A percentile compares a stretch with the other conserved stretches of the same genome.
Evolutionary conservation across 139 green algal species (phyloP).

Genomic region (Micractinium sp.): DNA sequence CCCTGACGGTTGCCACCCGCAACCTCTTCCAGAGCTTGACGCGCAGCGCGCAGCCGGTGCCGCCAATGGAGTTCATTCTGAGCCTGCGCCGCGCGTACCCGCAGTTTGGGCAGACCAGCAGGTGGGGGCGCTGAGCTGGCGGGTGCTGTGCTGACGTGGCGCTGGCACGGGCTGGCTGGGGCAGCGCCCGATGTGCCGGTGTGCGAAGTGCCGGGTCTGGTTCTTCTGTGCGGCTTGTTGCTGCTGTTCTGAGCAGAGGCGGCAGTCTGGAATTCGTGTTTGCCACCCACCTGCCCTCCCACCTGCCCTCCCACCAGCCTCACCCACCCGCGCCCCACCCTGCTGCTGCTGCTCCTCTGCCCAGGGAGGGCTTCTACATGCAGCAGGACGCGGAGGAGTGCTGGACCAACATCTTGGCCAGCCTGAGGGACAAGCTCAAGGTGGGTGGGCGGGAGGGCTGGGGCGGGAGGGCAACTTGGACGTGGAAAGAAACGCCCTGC

Average conservation of each 20-base stretch:
- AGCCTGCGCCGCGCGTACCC: slow-evolving; percentile 86
- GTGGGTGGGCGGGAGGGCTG: neutral
- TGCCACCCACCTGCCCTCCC: too few species aligned
- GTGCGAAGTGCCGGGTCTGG: too few species aligned
- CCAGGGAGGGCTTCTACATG: slow-evolving; percentile 73
- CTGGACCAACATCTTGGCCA: slow-evolving; percentile 88
- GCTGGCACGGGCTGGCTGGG: neutral
- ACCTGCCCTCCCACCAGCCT: neutral
- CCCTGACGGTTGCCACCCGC: slow-evolving; percentile 64
- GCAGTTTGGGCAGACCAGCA: slow-evolving; percentile 89
- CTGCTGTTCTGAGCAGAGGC: too few species aligned
- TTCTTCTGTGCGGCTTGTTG: too few species aligned
- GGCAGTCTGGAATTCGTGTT: too few species aligned
- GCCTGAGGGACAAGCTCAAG: slow-evolving; percentile 77
- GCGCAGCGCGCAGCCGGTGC: slow-evolving; percentile 67
- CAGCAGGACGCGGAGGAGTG: slow-evolving; percentile 99
- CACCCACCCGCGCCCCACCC: neutral
- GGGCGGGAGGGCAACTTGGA: too few species aligned
- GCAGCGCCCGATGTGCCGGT: too few species aligned
- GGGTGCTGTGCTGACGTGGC: neutral
- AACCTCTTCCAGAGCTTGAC: slow-evolving; percentile 77
- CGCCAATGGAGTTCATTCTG: slow-evolving; percentile 85
- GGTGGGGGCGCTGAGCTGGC: slow-evolving; percentile 2
- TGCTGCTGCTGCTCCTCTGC: neutral
- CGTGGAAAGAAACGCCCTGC: too few species aligned